A percentile compares a stretch with the other conserved stretches of the same genome.
These are phyloP conservation scores for Penicillium paradoxum DNA, from an alignment of 495 filamentous ascomycete species.

Conservation along the genomic window DNA sequence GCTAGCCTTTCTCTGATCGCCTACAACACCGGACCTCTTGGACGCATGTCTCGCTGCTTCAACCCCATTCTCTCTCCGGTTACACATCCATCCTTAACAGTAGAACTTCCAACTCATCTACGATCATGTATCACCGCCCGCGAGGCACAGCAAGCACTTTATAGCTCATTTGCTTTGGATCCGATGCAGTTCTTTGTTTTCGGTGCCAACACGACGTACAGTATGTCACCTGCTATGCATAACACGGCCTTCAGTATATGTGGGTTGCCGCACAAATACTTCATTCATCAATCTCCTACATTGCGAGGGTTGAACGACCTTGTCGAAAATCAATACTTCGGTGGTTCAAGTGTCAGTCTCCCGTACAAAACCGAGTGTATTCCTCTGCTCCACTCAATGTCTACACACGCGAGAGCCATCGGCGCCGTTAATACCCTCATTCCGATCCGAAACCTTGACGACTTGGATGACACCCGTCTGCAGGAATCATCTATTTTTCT, in stretches of 20 bases:
- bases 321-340: conserved; percentile 60
- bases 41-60: conserved; percentile 58
- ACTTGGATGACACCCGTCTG: conserved; percentile 33
- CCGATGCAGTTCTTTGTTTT: conserved; percentile 43
- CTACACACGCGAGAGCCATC: conserved; percentile 69
- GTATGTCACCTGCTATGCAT: conserved; percentile 55
- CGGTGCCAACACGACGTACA: conserved; percentile 41
- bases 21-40: conserved; percentile 65
- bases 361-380: conserved; percentile 75
- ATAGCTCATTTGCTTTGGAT: conserved; percentile 53
- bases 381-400: conserved; percentile 61
- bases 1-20: conserved; percentile 53
- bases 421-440: conserved; percentile 75
- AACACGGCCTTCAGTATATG: conserved; percentile 64
- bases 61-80: conserved; percentile 64
- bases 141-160: conserved; percentile 43
- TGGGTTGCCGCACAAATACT: conserved; percentile 69
- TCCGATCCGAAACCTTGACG: conserved; percentile 57
- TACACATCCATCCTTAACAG: conserved; percentile 27
- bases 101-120: conserved; percentile 19
- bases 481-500: conserved; percentile 43
- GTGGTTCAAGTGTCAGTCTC: conserved; percentile 66
- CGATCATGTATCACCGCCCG: conserved; percentile 38
- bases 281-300: conserved; percentile 58
- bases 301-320: conserved; percentile 62